These are phyloP conservation scores for Pseudotulostoma volvatum DNA, from an alignment of 495 filamentous ascomycete genomes.

Conservation along the genomic window DNA sequence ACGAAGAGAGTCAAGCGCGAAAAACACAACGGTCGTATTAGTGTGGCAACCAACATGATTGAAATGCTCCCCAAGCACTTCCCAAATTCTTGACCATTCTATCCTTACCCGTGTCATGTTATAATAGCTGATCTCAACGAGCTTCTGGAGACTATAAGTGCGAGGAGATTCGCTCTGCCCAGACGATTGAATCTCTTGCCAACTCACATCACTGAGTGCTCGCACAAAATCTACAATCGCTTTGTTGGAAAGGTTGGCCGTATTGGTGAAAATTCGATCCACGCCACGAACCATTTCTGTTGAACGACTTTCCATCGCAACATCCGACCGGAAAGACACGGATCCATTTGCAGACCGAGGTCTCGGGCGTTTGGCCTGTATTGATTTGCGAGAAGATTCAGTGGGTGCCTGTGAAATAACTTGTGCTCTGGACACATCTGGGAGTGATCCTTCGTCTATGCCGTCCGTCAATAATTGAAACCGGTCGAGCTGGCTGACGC, in stretches of 20 bases:
- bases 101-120: constrained; percentile 98
- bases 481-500: constrained; percentile 88
- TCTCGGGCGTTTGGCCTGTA: constrained; percentile 45
- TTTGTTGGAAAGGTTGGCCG: constrained; percentile 79
- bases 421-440: constrained; percentile 77
- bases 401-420: constrained; percentile 39
- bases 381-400: constrained; percentile 44
- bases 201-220: constrained; percentile 88
- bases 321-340: constrained; percentile 60
- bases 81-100: constrained; percentile 97
- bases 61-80: constrained; percentile 90
- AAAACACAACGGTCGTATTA: constrained; percentile 92
- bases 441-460: constrained; percentile 79
- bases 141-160: constrained; percentile 92
- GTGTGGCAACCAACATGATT: constrained; percentile 91
- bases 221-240: constrained; percentile 96
- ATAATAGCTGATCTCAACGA: constrained; percentile 97
- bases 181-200: constrained; percentile 96
- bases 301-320: constrained; percentile 81
- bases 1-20: constrained; percentile 83
- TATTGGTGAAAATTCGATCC: constrained; percentile 91
- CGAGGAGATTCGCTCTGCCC: constrained; percentile 87
- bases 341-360: constrained; percentile 47
- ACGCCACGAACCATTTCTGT: constrained; percentile 85
- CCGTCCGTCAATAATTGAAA: constrained; percentile 90